phyloP scores from a whole-genome alignment of 164 flowering plant genomes.

The Nymphaea colorata region DNA sequence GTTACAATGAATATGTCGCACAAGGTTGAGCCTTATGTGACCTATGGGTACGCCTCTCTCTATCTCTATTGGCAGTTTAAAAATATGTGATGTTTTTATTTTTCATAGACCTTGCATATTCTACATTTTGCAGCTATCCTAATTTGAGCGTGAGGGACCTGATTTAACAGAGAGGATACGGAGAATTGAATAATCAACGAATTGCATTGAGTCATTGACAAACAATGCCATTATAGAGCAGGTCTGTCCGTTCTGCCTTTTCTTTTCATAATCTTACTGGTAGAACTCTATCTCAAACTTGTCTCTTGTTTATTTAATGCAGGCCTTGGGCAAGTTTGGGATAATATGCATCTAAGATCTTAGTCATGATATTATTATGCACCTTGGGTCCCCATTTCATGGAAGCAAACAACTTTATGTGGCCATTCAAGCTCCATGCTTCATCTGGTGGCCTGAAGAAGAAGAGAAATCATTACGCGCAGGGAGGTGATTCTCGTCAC shows the following conservation, averaged over 20 bases:
- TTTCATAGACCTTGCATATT: neutral
- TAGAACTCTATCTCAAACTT: neutral
- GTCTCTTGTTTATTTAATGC: neutral
- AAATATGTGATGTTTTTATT: no score
- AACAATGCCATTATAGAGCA: neutral
- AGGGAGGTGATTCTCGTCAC: constrained; percentile 61
- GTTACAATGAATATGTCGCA: constrained; percentile 59
- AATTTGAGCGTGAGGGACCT: constrained; percentile 39
- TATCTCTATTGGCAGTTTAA: neutral
- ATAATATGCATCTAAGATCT: constrained; percentile 51
- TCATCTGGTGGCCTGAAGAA: constrained; percentile 51
- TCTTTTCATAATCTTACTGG: neutral
- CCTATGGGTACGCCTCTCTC: constrained; percentile 31
- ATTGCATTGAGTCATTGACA: neutral
- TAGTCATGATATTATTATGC: constrained; percentile 41
- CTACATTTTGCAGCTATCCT: constrained; percentile 28
- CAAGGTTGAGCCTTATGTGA: constrained; percentile 55
- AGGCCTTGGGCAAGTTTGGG: constrained; percentile 48
- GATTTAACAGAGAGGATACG: constrained; percentile 50
- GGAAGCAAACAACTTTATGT: constrained; percentile 54
- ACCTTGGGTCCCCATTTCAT: constrained; percentile 61
- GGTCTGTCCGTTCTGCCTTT: neutral
- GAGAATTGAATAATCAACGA: constrained; percentile 11
- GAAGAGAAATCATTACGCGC: constrained; percentile 59
- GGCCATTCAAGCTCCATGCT: constrained; percentile 64